Percentiles rank a stretch among this genome's conserved stretches.
Conservation (phyloP, 169 alveolate species). For the Eimeria acervulina region DNA sequence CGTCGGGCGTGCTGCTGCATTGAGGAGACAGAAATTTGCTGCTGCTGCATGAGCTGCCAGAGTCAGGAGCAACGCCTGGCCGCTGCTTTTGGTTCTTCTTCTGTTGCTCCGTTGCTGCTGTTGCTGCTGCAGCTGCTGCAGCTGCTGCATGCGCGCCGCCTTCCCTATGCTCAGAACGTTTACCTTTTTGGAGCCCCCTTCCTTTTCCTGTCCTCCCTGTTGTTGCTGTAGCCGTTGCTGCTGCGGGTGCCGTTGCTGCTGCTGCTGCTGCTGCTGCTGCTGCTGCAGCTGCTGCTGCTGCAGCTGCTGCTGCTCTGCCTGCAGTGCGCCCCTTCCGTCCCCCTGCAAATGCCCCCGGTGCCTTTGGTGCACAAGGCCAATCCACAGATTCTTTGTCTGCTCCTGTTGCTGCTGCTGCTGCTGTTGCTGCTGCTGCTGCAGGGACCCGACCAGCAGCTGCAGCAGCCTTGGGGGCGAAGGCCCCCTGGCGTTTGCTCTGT, state of each 20-base stretch:
- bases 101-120: neutral
- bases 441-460: neutral
- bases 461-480: neutral
- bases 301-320: neutral
- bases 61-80: neutral
- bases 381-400: neutral
- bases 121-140: neutral
- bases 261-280: neutral
- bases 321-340: conserved; percentile 12
- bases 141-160: neutral
- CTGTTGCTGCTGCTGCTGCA: conserved; percentile 7
- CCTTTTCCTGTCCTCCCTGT: neutral
- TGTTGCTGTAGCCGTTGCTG: neutral
- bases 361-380: neutral
- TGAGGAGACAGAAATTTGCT: conserved; percentile 36
- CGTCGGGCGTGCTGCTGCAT: conserved; percentile 40
- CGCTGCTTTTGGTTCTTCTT: neutral
- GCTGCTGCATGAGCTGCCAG: conserved; percentile 25
- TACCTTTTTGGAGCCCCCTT: neutral
- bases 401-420: neutral
- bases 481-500: neutral
- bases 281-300: neutral
- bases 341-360: neutral
- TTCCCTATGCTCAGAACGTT: neutral
- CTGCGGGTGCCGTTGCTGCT: neutral